Conservation (phyloP, 805 yeast species). For the Candida hungchunana region DNA sequence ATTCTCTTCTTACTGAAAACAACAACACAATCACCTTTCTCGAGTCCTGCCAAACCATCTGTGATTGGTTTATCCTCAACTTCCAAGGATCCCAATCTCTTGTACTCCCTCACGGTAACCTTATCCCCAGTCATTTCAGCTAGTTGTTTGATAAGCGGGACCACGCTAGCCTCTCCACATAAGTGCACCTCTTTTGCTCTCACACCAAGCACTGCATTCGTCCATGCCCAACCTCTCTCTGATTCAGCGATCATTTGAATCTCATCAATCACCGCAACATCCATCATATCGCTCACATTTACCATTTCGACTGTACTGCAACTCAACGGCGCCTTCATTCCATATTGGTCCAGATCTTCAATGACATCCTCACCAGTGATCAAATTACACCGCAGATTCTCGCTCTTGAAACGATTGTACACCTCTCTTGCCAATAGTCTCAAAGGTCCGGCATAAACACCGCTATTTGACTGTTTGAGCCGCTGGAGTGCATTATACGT, state of each 20-base stretch:
- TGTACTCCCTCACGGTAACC: constrained; percentile 62
- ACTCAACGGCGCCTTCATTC: constrained; percentile 69
- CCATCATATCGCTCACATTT: constrained; percentile 62
- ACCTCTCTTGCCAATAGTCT: constrained; percentile 88
- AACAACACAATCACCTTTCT: constrained; percentile 84
- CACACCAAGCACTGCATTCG: constrained; percentile 83
- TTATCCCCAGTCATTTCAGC: constrained; percentile 75
- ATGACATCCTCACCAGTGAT: constrained; percentile 95
- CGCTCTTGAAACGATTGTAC: constrained; percentile 69
- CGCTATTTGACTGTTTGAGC: constrained; percentile 60
- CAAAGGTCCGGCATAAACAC: constrained; percentile 93
- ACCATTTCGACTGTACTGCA: constrained; percentile 95
- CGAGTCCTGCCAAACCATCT: constrained; percentile 36
- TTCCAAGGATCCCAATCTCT: constrained; percentile 68
- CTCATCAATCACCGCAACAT: constrained; percentile 90
- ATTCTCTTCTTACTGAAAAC: constrained; percentile 78
- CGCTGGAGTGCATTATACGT: constrained; percentile 77
- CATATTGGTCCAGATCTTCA: constrained; percentile 61
- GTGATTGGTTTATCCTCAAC: constrained; percentile 42
- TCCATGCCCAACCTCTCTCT: constrained; percentile 90
- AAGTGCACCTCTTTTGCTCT: constrained; percentile 81
- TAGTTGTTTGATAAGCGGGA: constrained; percentile 58
- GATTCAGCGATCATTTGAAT: constrained; percentile 90
- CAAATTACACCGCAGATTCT: constrained; percentile 71
- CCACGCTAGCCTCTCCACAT: constrained; percentile 89